A percentile compares a stretch with the other conserved stretches of the same genome.
Conservation (phyloP, 2,329 filamentous ascomycete species). For the Aspergillus ochraceus region DNA sequence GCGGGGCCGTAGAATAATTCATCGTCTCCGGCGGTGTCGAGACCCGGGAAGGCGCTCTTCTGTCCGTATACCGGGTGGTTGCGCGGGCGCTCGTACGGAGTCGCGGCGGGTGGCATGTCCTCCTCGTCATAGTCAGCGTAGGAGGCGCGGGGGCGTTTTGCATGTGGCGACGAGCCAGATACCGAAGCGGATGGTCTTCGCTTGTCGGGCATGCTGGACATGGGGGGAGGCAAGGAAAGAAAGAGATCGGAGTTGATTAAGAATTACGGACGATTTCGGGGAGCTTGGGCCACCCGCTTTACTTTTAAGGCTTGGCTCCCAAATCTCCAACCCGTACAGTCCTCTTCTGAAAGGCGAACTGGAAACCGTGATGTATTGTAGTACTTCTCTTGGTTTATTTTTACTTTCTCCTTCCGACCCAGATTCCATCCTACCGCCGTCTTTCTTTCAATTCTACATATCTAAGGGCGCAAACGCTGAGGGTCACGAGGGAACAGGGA, state of each 20-base stretch:
- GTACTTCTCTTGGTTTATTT: not conserved
- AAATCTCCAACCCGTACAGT: too few relatives aligned
- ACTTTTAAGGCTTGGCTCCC: not conserved
- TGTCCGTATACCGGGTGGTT: constrained; percentile 69
- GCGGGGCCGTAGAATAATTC: constrained; percentile 69
- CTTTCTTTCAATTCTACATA: not conserved
- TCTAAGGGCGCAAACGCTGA: constrained; percentile 50
- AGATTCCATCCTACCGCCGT: not conserved
- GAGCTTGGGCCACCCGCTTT: constrained; percentile 26
- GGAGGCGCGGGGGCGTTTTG: constrained; percentile 33
- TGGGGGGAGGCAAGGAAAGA: constrained; percentile 12
- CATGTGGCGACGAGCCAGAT: constrained; percentile 15
- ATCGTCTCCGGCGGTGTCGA: constrained; percentile 49
- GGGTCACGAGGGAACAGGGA: constrained; percentile 66
- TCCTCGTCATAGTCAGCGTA: constrained; percentile 30
- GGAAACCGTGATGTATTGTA: not conserved
- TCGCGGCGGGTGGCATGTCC: constrained; percentile 15
- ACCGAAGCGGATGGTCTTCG: constrained; percentile 27
- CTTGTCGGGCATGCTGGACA: constrained; percentile 34
- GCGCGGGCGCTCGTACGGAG: constrained; percentile 40
- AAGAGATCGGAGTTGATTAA: constrained; percentile 3
- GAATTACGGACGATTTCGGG: constrained; percentile 1
- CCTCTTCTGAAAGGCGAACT: constrained; percentile 5
- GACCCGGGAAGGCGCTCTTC: constrained; percentile 68
- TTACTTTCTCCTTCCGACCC: not conserved